Evolutionary conservation across 75 land plant species (phyloP), one percentile per base, ranked within the genome.

Genomic region (Isoetes taiwanensis): DNA sequence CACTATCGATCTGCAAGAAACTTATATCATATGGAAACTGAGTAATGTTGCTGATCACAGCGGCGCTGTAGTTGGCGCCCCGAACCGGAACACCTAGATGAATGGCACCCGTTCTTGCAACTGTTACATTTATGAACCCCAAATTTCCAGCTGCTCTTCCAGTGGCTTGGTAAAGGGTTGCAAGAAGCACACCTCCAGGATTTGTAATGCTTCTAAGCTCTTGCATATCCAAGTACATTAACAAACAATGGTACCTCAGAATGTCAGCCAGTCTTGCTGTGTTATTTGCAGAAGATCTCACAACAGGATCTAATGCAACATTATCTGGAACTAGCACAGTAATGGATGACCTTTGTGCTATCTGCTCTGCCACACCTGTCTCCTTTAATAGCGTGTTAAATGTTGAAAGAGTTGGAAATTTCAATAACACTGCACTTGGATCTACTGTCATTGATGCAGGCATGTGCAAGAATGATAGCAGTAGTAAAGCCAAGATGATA

Each of bases 101-200:
- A 55, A 41, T 42, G 54, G 24, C 34, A n/a, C n/a, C n/a, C 41
- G n/a, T n/a, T n/a, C 68, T 30, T 58, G 39, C 20, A 60, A 30
- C 32, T 21, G 83, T 79, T 57, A 86, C 53, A 77, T 80, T 83
- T 30, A 83, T 63, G 31, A 69, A 59, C 31, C 87, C 91, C 41
- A 63, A 41, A 63, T 67, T 57, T 52, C 41, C 31, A 43, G 72
- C 26, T 10, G 83, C 80, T 21, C 86, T 78, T 34, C 91, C 91
- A 40, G 91, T 83, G 62, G 91, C 77, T 59, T 83, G 91, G 76
- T 61, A 71, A 54, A 83, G 81, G 38, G 87, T 83, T 28, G 83
- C 70, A 59, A 83, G 72, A 31, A 81, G 89, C 41, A n/a, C 63
- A 12, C 79, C 82, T 12, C 41, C 20, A 42, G 77, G 28, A 3